A percentile compares a stretch with the other conserved stretches of the same genome.
These are phyloP conservation scores for Amanita thiersii DNA, from an alignment of 768 basidiomycete species.

Conservation along the genomic window DNA sequence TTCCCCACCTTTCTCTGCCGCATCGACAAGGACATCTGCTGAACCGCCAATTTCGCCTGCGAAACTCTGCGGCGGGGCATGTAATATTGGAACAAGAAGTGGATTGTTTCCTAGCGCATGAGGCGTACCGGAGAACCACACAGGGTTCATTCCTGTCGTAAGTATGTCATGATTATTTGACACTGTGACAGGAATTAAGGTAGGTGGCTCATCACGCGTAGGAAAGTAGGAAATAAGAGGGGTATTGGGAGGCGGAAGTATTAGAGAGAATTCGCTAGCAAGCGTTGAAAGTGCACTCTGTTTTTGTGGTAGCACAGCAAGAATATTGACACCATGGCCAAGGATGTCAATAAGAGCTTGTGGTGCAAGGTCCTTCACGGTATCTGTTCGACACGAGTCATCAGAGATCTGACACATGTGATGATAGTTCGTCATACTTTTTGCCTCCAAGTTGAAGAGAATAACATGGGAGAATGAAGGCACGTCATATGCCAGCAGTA, in stretches of 20 bases:
- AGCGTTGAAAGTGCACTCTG: slow-evolving; percentile 68
- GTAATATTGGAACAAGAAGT: slow-evolving; percentile 72
- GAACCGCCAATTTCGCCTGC: slow-evolving; percentile 63
- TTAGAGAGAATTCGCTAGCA: slow-evolving; percentile 86
- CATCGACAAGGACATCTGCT: slow-evolving; percentile 59
- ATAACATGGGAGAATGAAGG: slow-evolving; percentile 81
- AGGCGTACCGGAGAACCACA: slow-evolving; percentile 73
- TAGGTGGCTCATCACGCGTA: slow-evolving; percentile 53
- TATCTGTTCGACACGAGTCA: slow-evolving; percentile 31
- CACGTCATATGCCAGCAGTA: slow-evolving; percentile 61
- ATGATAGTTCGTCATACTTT: slow-evolving; percentile 48
- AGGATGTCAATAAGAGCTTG: slow-evolving; percentile 72
- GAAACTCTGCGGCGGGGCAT: slow-evolving; percentile 69
- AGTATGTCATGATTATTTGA: slow-evolving; percentile 35
- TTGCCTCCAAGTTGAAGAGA: slow-evolving; percentile 77
- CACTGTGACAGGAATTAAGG: slow-evolving; percentile 57
- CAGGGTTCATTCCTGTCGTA: slow-evolving; percentile 39
- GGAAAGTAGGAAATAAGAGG: slow-evolving; percentile 85
- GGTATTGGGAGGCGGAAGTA: slow-evolving; percentile 78
- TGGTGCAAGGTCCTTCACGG: slow-evolving; percentile 70
- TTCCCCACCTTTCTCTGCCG: slow-evolving; percentile 68
- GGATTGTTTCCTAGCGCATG: slow-evolving; percentile 67
- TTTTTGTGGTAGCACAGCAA: slow-evolving; percentile 73
- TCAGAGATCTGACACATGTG: not conserved
- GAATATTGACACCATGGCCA: slow-evolving; percentile 67